A percentile compares a stretch with the other conserved stretches of the same genome.
These are phyloP conservation scores for Solanum hybrid DNA, from an alignment of 305 asterid species.

Conservation along the genomic window DNA sequence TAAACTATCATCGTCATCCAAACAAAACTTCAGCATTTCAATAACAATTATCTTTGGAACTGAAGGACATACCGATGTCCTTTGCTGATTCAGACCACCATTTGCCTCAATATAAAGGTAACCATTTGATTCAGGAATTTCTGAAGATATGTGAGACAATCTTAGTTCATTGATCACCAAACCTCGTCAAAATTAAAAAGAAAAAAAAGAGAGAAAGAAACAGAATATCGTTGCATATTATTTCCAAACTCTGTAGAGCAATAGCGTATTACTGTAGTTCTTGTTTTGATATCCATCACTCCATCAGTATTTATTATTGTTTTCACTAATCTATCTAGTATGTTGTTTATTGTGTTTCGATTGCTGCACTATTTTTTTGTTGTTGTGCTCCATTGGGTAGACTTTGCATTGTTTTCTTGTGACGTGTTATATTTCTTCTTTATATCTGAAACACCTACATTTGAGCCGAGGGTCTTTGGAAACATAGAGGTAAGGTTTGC, in stretches of 20 bases:
- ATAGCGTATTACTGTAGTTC: not conserved
- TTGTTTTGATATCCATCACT: not conserved
- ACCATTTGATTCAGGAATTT: constrained; percentile 91
- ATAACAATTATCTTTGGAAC: not conserved
- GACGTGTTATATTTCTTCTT: not conserved
- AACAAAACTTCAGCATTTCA: not conserved
- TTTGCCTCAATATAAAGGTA: constrained; percentile 88
- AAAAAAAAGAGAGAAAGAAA: not conserved
- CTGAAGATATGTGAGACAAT: constrained; percentile 25
- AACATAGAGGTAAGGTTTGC: not conserved
- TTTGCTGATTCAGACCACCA: constrained; percentile 98
- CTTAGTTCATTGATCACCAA: not conserved
- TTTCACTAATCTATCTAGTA: not conserved
- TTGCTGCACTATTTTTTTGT: not conserved
- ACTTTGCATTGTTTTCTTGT: not conserved
- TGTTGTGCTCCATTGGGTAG: not conserved
- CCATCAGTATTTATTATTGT: not conserved
- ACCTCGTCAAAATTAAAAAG: not conserved
- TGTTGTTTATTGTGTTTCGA: not conserved
- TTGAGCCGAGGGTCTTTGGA: not conserved
- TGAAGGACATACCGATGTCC: constrained; percentile 60
- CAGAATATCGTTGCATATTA: not conserved
- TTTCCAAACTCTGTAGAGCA: not conserved
- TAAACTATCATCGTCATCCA: not conserved
- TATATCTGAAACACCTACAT: not conserved